These are phyloP conservation scores for Globisporangium perplexum DNA, from an alignment of 352 stramenopile genomes.

Conservation along the genomic window DNA sequence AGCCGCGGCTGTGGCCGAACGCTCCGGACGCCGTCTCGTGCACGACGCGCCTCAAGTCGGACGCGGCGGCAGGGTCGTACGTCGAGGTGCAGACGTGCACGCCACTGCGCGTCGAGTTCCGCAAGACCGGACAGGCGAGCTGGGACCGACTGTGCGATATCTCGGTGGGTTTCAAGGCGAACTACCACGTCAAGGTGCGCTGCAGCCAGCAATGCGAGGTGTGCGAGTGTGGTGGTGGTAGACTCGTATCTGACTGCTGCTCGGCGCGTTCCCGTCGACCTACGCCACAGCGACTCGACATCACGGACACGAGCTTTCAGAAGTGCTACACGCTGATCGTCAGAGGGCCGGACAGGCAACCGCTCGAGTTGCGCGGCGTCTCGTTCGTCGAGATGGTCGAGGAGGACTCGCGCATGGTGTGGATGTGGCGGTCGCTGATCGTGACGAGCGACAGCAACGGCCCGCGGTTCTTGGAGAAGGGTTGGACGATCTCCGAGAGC, in stretches of 20 bases:
- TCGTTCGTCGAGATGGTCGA: slow-evolving; percentile 7
- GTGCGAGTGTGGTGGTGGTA: not conserved
- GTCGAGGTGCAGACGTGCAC: slow-evolving; percentile 7
- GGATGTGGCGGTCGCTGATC: slow-evolving; percentile 5
- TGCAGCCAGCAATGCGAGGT: too few relatives aligned
- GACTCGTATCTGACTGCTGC: not conserved
- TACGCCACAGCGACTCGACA: slow-evolving; percentile 3
- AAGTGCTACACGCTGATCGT: slow-evolving; percentile 12
- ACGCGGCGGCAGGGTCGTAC: not conserved
- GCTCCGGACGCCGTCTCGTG: not conserved
- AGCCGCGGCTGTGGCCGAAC: not conserved
- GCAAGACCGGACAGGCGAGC: slow-evolving; percentile 5
- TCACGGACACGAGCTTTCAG: slow-evolving; percentile 7
- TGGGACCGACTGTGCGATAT: slow-evolving; percentile 8
- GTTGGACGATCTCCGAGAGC: slow-evolving; percentile 5
- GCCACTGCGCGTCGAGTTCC: slow-evolving; percentile 3
- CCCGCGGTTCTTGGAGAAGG: slow-evolving; percentile 9
- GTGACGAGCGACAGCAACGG: not conserved
- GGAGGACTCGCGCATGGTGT: slow-evolving; percentile 5
- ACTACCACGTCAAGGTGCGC: slow-evolving; percentile 6
- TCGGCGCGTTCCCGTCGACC: not conserved
- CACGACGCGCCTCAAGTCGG: slow-evolving; percentile 5
- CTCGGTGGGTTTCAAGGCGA: slow-evolving; percentile 10
- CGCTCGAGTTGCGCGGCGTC: slow-evolving; percentile 7
- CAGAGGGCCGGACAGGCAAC: not conserved